phyloP scores from a whole-genome alignment of 2,329 filamentous ascomycete species.

The Arthroderma sp. region DNA sequence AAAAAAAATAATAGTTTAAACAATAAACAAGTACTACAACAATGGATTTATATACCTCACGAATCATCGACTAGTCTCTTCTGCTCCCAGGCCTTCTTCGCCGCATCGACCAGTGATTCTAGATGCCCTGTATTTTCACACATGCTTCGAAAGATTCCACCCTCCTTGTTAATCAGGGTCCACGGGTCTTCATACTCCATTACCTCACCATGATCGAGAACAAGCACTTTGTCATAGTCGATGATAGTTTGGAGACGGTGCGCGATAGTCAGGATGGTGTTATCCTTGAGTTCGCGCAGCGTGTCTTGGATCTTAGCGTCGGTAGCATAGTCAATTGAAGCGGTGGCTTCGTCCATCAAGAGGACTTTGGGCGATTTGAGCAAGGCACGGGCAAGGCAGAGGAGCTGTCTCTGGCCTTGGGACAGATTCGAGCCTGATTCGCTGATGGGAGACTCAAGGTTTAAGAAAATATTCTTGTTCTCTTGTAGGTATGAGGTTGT shows the following conservation, averaged over 20 bases:
- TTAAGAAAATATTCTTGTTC: conserved; percentile 92
- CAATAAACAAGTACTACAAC: background rate
- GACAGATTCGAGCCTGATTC: conserved; percentile 92
- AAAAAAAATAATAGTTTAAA: background rate
- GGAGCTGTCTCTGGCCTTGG: conserved; percentile 85
- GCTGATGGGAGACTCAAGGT: conserved; percentile 67
- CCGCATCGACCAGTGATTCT: conserved; percentile 42
- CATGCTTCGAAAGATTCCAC: conserved; percentile 54
- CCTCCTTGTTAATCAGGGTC: conserved; percentile 59
- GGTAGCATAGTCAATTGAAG: conserved; percentile 91
- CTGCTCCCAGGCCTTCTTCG: conserved; percentile 36
- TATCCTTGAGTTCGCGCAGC: conserved; percentile 71
- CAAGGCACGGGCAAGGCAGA: conserved; percentile 84
- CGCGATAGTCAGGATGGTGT: conserved; percentile 92
- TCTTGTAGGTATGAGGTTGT: conserved; percentile 31
- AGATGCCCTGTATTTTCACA: conserved; percentile 55
- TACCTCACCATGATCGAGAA: conserved; percentile 77
- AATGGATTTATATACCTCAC: conserved; percentile 8
- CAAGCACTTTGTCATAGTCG: conserved; percentile 94
- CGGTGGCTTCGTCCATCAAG: conserved; percentile 99
- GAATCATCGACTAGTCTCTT: conserved; percentile 35
- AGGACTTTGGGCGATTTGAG: conserved; percentile 83
- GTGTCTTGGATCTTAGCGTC: conserved; percentile 95
- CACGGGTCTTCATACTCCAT: conserved; percentile 86
- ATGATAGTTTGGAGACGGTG: conserved; percentile 93